A percentile compares a stretch with the other conserved stretches of the same genome.
Evolutionary conservation across 2,329 filamentous ascomycete species (phyloP).

Genomic region (Aspergillus brunneoviolaceus): DNA sequence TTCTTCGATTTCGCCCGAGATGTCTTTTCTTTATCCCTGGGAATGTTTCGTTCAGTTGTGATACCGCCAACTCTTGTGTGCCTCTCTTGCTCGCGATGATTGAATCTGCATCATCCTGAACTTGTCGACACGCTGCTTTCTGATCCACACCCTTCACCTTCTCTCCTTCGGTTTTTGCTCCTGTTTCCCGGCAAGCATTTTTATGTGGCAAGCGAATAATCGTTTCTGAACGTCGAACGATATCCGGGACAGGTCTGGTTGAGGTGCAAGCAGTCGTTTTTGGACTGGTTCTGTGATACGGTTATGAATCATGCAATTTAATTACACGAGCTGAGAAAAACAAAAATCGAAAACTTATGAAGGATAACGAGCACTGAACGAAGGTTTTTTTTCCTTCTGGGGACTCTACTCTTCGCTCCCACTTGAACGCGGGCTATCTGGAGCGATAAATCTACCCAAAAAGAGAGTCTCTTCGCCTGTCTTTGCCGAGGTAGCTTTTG

Average conservation of each 20-base stretch:
- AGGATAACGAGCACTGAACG: conserved; percentile 23
- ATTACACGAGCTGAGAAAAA: conserved; percentile 24
- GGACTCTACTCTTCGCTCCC: not conserved
- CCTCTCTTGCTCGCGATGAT: conserved; percentile 17
- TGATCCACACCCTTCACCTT: not conserved
- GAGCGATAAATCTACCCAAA: too few species aligned
- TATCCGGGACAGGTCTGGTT: not conserved
- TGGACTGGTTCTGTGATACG: conserved; percentile 12
- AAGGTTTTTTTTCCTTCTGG: not conserved
- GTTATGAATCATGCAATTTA: conserved; percentile 16
- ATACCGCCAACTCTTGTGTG: conserved; percentile 22
- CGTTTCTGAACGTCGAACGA: not conserved
- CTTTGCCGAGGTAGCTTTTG: too few species aligned
- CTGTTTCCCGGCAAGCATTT: not conserved
- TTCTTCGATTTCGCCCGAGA: conserved; percentile 46
- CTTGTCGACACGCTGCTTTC: conserved; percentile 15
- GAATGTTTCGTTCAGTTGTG: conserved; percentile 30
- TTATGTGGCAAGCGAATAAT: conserved; percentile 5
- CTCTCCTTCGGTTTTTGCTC: not conserved
- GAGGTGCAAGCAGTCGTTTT: conserved; percentile 12
- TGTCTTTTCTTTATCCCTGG: conserved; percentile 22
- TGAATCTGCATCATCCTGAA: conserved; percentile 17
- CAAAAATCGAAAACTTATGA: conserved; percentile 26
- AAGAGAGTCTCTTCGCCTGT: too few species aligned
- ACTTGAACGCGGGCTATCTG: too few species aligned